Evolutionary conservation across 2,329 filamentous ascomycete species (phyloP), one percentile per base, ranked within the genome.

Genomic region (Graphilbum ipis-grandicollis): DNA sequence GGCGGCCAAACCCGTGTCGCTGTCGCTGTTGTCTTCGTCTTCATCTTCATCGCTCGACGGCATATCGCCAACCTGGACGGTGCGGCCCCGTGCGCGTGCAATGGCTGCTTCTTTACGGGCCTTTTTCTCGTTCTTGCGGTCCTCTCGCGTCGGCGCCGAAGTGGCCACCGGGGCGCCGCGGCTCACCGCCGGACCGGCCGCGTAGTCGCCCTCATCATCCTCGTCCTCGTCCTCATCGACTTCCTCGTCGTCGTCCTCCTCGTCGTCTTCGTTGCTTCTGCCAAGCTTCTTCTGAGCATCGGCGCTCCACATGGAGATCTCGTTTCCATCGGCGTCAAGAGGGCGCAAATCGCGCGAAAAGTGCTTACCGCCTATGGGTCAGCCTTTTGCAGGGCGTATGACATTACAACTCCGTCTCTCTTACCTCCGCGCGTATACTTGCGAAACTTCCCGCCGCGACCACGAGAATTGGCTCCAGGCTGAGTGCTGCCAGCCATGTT

Each of bases 281-380:
- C 19, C 31, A 12, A 17, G 15, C 14, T 23, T 29, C 36, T 57
- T 54, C 38, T 60, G 48, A 34, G 59, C 58, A 23, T 72, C 60
- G 53, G 75, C 71, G 53, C 71, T 75, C 82, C 88, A 93, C 71
- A 93, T 88, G 65, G 79, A 77, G 44, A 88, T 66, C 48, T 83
- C 75, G 52, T 90, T 90, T 48, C 88, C 90, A 52, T 96, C 82
- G 47, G 76, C 77, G 52, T 94, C 86, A 51, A 90, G 62, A 17
- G 86, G 86, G 56, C 82, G 77, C 33, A 96, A 75, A 56, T 94
- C 78, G 46, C 84, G 79, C 47, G 86, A 94, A 63, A 92, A 98
- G 53, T 93, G 79, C 61, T 94, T 93, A 52, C 90, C 90, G 44
- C 86, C 86, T 93, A 45, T n/a, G n/a, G n/a, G n/a, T n/a, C n/a